Conservation (phyloP, 2,329 filamentous ascomycete species). For the Trichoderma guizhouense region DNA sequence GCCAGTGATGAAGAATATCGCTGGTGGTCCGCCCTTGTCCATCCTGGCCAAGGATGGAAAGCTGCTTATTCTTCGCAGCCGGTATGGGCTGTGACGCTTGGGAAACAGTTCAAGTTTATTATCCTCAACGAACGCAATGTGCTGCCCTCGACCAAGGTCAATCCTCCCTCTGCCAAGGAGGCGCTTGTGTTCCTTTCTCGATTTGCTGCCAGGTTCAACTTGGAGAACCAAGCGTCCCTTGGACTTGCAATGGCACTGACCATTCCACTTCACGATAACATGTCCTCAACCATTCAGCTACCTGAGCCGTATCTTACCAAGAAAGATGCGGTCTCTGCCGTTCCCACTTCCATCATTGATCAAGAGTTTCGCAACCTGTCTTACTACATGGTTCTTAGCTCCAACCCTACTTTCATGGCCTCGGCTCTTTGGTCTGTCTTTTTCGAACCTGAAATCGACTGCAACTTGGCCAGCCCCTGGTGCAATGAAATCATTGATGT, state of each 20-base stretch:
- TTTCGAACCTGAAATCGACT: slow-evolving; percentile 14
- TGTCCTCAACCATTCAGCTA: not conserved
- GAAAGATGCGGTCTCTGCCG: not conserved
- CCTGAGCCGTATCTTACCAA: not conserved
- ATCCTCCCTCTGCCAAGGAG: not conserved
- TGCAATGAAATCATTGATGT: not conserved
- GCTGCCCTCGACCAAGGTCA: not conserved
- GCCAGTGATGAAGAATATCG: slow-evolving; percentile 11
- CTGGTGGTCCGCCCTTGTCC: slow-evolving; percentile 14
- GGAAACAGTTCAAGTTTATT: not conserved
- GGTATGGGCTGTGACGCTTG: not conserved
- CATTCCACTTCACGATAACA: slow-evolving; percentile 12
- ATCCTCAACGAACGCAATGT: not conserved
- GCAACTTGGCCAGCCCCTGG: slow-evolving; percentile 17
- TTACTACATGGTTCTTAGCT: slow-evolving; percentile 13
- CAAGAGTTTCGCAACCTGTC: not conserved
- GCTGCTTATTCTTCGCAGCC: not conserved
- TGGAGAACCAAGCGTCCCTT: slow-evolving; percentile 1
- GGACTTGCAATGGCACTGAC: slow-evolving; percentile 13
- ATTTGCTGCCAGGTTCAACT: slow-evolving; percentile 10
- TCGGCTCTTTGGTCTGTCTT: slow-evolving; percentile 17
- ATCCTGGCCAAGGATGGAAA: slow-evolving; percentile 13
- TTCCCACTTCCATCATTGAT: not conserved
- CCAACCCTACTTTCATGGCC: slow-evolving; percentile 7
- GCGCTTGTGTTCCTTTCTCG: slow-evolving; percentile 17